Conservation (phyloP, 2,329 filamentous ascomycete species). For the Pestalotiopsis sp. region DNA sequence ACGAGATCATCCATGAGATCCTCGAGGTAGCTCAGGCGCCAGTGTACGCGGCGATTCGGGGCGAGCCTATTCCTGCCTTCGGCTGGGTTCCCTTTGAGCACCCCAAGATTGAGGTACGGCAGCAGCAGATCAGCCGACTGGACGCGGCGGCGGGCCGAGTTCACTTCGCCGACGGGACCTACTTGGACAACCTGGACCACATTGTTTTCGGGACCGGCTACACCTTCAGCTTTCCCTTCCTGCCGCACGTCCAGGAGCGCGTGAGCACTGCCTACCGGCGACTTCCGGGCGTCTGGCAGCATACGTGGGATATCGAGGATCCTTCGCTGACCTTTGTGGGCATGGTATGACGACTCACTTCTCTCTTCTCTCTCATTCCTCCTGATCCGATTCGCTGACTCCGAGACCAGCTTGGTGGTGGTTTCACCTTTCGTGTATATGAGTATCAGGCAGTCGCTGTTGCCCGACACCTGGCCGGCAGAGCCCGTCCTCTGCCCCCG, state of each 20-base stretch:
- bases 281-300: slow-evolving; percentile 38
- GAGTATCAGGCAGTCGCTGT: slow-evolving; percentile 42
- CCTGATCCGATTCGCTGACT: not conserved
- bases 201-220: slow-evolving; percentile 65
- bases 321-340: slow-evolving; percentile 36
- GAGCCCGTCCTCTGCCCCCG: slow-evolving; percentile 27
- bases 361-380: not conserved
- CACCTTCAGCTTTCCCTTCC: slow-evolving; percentile 58
- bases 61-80: slow-evolving; percentile 52
- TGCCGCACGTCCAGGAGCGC: slow-evolving; percentile 47
- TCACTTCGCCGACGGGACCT: slow-evolving; percentile 54
- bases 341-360: slow-evolving; percentile 28
- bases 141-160: slow-evolving; percentile 39
- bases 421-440: slow-evolving; percentile 39
- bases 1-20: slow-evolving; percentile 58
- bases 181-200: slow-evolving; percentile 51
- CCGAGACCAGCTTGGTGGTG: slow-evolving; percentile 31
- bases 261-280: slow-evolving; percentile 38
- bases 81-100: slow-evolving; percentile 60
- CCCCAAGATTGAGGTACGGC: slow-evolving; percentile 45
- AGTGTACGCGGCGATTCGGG: slow-evolving; percentile 49
- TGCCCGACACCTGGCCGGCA: slow-evolving; percentile 35
- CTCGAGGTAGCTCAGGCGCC: slow-evolving; percentile 46
- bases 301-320: slow-evolving; percentile 38
- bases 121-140: slow-evolving; percentile 47